These are phyloP conservation scores for Backusella mclennaniae DNA, from an alignment of 192 early-diverging fungal species.

Conservation along the genomic window DNA sequence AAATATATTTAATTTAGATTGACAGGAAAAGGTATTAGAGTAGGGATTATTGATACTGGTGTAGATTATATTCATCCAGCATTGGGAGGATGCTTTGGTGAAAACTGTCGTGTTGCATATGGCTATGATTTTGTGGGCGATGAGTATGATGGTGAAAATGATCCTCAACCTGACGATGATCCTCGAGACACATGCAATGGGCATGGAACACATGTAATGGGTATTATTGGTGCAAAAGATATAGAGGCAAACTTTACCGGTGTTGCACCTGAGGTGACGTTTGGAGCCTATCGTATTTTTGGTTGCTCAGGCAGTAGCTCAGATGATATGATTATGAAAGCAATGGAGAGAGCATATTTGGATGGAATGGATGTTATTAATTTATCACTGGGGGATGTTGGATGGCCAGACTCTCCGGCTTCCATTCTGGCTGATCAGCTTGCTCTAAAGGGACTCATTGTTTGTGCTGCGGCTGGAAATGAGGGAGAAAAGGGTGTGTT, in stretches of 20 bases:
- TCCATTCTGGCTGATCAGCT: slow-evolving; percentile 46
- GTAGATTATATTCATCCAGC: slow-evolving; percentile 61
- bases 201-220: slow-evolving; percentile 53
- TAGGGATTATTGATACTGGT: slow-evolving; percentile 60
- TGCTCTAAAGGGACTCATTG: slow-evolving; percentile 47
- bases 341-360: slow-evolving; percentile 45
- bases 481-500: slow-evolving; percentile 60
- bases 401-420: slow-evolving; percentile 53
- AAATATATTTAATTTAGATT: slow-evolving; percentile 24
- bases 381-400: slow-evolving; percentile 60
- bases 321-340: slow-evolving; percentile 57
- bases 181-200: slow-evolving; percentile 50
- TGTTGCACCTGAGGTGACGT: slow-evolving; percentile 74
- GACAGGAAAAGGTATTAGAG: slow-evolving; percentile 46
- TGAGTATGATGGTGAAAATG: slow-evolving; percentile 42
- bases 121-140: slow-evolving; percentile 58
- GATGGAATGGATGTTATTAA: slow-evolving; percentile 62
- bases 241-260: slow-evolving; percentile 54
- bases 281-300: slow-evolving; percentile 67
- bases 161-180: slow-evolving; percentile 36
- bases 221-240: slow-evolving; percentile 74
- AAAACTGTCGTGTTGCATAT: slow-evolving; percentile 49
- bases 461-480: slow-evolving; percentile 76
- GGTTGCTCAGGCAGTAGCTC: slow-evolving; percentile 47
- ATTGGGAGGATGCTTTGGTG: slow-evolving; percentile 56